Evolutionary conservation across 495 filamentous ascomycete species (phyloP).

Genomic region (Penicillium nucicola): DNA sequence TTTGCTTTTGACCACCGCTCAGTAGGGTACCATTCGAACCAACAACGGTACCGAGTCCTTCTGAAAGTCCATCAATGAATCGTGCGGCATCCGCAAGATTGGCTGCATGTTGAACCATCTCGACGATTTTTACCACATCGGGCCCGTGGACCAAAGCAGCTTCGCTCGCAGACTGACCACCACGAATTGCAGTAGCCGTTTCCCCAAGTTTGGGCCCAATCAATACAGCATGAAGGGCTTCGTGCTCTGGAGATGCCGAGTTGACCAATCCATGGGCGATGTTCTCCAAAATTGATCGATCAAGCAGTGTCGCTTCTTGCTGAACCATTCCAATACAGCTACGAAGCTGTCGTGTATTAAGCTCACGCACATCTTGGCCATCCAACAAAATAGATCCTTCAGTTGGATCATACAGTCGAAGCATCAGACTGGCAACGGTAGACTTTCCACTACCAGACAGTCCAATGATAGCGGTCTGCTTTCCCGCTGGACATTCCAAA

Average conservation of each 20-base stretch:
- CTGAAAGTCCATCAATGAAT: conserved; percentile 40
- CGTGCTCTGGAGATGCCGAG: too few species aligned
- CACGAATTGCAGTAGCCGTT: too few species aligned
- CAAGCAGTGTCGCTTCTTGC: conserved; percentile 61
- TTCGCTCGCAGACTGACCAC: too few species aligned
- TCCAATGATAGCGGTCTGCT: conserved; percentile 62
- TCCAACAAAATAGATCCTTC: conserved; percentile 46
- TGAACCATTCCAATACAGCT: conserved; percentile 57
- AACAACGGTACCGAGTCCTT: conserved; percentile 46
- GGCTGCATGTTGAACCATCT: conserved; percentile 27
- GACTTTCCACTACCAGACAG: conserved; percentile 67
- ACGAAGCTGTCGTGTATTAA: conserved; percentile 55
- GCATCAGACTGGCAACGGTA: conserved; percentile 53
- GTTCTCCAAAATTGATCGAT: conserved; percentile 63
- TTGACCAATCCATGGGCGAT: conserved; percentile 49
- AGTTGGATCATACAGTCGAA: conserved; percentile 44
- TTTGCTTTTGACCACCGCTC: conserved; percentile 58
- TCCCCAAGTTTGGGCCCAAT: too few species aligned
- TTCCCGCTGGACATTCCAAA: conserved; percentile 37
- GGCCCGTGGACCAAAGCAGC: too few species aligned
- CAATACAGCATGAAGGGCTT: too few species aligned
- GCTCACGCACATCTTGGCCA: conserved; percentile 46
- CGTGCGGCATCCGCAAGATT: conserved; percentile 29
- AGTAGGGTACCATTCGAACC: conserved; percentile 53
- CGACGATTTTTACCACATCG: too few species aligned